These are phyloP conservation scores for Terfezia claveryi DNA, from an alignment of 495 filamentous ascomycete genomes.

Conservation along the genomic window DNA sequence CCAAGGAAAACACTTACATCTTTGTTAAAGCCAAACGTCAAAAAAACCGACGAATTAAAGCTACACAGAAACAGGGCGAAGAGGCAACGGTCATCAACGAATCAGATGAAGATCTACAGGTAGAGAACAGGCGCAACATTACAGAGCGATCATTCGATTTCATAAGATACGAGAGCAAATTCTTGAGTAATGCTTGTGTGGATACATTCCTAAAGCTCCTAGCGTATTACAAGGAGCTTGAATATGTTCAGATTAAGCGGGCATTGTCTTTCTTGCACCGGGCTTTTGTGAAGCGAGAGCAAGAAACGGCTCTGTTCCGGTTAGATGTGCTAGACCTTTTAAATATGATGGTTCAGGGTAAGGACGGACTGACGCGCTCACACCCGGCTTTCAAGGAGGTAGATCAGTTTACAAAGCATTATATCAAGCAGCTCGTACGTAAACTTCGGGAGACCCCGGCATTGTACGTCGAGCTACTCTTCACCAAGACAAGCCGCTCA, in stretches of 20 bases:
- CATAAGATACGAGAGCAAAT: constrained; percentile 53
- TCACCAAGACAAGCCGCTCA: constrained; percentile 73
- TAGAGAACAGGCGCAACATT: constrained; percentile 38
- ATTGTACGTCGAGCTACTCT: constrained; percentile 59
- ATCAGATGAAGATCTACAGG: constrained; percentile 52
- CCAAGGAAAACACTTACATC: constrained; percentile 80
- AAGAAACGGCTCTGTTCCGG: constrained; percentile 69
- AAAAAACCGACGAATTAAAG: constrained; percentile 42
- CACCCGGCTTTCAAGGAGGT: constrained; percentile 56
- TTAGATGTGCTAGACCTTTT: constrained; percentile 78
- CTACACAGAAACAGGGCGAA: constrained; percentile 19
- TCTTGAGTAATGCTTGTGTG: constrained; percentile 62
- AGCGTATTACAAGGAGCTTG: constrained; percentile 61
- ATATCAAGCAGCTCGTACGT: constrained; percentile 49
- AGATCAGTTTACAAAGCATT: constrained; percentile 69
- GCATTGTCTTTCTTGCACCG: constrained; percentile 90
- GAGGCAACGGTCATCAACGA: constrained; percentile 26
- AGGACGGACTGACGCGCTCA: constrained; percentile 46
- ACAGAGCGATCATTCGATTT: constrained; percentile 91
- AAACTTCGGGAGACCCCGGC: constrained; percentile 69
- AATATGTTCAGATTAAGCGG: constrained; percentile 63
- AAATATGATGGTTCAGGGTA: constrained; percentile 81
- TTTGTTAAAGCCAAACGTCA: constrained; percentile 39
- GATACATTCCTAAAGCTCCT: constrained; percentile 74
- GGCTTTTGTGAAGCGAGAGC: constrained; percentile 80